These are phyloP conservation scores for Heimioporus sp. DNA, from an alignment of 768 basidiomycete genomes.

Conservation along the genomic window DNA sequence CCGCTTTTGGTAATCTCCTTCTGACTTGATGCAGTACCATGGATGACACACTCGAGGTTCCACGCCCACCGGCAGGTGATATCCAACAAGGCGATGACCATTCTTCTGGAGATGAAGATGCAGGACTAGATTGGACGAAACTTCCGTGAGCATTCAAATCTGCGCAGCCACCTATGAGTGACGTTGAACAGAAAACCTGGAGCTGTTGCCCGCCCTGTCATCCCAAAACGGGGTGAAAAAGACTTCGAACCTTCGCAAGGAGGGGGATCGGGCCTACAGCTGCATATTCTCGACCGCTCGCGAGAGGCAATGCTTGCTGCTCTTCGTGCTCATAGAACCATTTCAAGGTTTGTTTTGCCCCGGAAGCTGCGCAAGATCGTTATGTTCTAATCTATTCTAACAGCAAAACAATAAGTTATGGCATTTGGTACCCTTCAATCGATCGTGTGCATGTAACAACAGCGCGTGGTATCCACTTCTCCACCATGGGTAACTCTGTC, in stretches of 20 bases:
- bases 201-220: conserved; percentile 54
- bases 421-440: conserved; percentile 70
- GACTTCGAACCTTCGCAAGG: conserved; percentile 83
- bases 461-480: conserved; percentile 82
- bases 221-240: conserved; percentile 96
- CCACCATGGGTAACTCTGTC: conserved; percentile 77
- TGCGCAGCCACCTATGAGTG: conserved; percentile 3
- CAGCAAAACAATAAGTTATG: conserved; percentile 80
- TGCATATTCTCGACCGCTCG: conserved; percentile 76
- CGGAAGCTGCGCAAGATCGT: background rate
- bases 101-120: conserved; percentile 74
- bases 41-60: conserved; percentile 61
- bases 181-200: conserved; percentile 18
- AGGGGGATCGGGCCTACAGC: conserved; percentile 71
- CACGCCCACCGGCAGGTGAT: conserved; percentile 18
- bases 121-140: conserved; percentile 80
- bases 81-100: conserved; percentile 35
- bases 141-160: conserved; percentile 46
- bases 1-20: conserved; percentile 12
- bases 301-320: conserved; percentile 87
- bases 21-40: conserved; percentile 29
- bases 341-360: conserved; percentile 56
- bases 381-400: background rate
- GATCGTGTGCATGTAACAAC: conserved; percentile 64
- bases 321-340: conserved; percentile 67